These are phyloP conservation scores for Hysterium pulicare DNA, from an alignment of 2,329 filamentous ascomycete species.

Conservation along the genomic window DNA sequence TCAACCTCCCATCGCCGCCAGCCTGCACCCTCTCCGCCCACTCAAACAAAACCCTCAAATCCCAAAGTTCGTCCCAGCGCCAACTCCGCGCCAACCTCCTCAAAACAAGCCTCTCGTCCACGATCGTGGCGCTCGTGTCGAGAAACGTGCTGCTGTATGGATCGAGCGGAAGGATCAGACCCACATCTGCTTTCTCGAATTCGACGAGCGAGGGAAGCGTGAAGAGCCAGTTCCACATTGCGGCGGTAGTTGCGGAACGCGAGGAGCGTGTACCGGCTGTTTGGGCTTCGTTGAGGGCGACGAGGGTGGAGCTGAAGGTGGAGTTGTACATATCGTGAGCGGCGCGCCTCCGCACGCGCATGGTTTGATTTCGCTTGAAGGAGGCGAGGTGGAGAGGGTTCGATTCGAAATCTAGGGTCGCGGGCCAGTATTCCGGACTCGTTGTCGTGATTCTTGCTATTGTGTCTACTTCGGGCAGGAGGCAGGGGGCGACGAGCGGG, in stretches of 20 bases:
- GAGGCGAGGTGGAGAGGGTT: slow-evolving; percentile 60
- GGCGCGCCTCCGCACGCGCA: slow-evolving; percentile 69
- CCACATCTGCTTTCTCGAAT: slow-evolving; percentile 57
- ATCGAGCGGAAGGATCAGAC: slow-evolving; percentile 41
- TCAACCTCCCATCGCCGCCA: slow-evolving; percentile 37
- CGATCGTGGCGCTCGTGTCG: slow-evolving; percentile 56
- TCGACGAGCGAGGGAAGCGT: slow-evolving; percentile 52
- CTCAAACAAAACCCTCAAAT: slow-evolving; percentile 61
- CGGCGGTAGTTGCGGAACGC: slow-evolving; percentile 23
- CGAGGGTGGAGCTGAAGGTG: slow-evolving; percentile 70
- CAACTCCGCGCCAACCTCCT: slow-evolving; percentile 46
- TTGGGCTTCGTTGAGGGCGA: slow-evolving; percentile 65
- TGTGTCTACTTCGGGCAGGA: slow-evolving; percentile 62
- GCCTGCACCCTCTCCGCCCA: slow-evolving; percentile 55
- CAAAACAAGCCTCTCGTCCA: slow-evolving; percentile 71
- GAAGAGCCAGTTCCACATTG: slow-evolving; percentile 73
- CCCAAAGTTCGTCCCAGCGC: slow-evolving; percentile 48
- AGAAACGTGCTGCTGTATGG: slow-evolving; percentile 45
- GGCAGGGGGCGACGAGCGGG: slow-evolving; percentile 51
- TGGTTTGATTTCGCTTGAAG: slow-evolving; percentile 67
- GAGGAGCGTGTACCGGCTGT: slow-evolving; percentile 18
- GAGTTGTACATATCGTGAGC: slow-evolving; percentile 56
- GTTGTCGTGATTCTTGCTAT: slow-evolving; percentile 61
- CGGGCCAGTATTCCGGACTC: slow-evolving; percentile 72
- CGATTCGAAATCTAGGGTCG: slow-evolving; percentile 69